phyloP scores from a whole-genome alignment of 1,139 yeast species.

The Suhomyces atakaporum region DNA sequence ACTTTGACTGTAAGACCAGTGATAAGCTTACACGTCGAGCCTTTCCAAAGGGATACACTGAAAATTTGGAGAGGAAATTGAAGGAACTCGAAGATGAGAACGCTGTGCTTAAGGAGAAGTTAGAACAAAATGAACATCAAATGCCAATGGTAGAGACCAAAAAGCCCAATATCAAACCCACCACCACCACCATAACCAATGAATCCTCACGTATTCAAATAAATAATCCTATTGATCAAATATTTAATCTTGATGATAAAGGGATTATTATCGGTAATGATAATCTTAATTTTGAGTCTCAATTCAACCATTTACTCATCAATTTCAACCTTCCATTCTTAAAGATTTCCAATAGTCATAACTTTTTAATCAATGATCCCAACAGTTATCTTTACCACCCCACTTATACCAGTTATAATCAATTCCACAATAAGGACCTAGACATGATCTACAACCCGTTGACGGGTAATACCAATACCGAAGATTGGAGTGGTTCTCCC shows the following conservation, averaged over 20 bases:
- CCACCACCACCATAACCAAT: conserved; percentile 14
- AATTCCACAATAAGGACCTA: conserved; percentile 43
- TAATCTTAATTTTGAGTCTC: conserved; percentile 51
- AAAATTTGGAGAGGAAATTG: conserved; percentile 64
- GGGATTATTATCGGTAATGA: conserved; percentile 53
- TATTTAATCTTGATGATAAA: conserved; percentile 46
- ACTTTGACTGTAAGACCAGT: conserved; percentile 67
- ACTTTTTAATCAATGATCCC: conserved; percentile 47
- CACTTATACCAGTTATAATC: conserved; percentile 41
- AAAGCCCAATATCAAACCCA: conserved; percentile 1
- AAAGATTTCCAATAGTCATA: conserved; percentile 50
- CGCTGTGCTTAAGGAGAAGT: conserved; percentile 31
- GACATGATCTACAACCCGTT: conserved; percentile 48
- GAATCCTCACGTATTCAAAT: conserved; percentile 29
- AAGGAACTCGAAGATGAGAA: conserved; percentile 63
- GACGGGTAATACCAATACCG: conserved; percentile 26
- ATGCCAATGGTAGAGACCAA: background rate
- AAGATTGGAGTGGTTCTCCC: conserved; percentile 8
- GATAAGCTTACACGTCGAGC: conserved; percentile 70
- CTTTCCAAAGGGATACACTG: conserved; percentile 63
- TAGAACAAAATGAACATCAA: background rate
- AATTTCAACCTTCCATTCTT: conserved; percentile 49
- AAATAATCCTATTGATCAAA: conserved; percentile 52
- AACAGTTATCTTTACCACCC: conserved; percentile 48
- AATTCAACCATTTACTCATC: conserved; percentile 48